Percentiles rank a stretch among this genome's conserved stretches.
phyloP scores from a whole-genome alignment of 148 eudicot genomes.

The Arbutus unedo region DNA sequence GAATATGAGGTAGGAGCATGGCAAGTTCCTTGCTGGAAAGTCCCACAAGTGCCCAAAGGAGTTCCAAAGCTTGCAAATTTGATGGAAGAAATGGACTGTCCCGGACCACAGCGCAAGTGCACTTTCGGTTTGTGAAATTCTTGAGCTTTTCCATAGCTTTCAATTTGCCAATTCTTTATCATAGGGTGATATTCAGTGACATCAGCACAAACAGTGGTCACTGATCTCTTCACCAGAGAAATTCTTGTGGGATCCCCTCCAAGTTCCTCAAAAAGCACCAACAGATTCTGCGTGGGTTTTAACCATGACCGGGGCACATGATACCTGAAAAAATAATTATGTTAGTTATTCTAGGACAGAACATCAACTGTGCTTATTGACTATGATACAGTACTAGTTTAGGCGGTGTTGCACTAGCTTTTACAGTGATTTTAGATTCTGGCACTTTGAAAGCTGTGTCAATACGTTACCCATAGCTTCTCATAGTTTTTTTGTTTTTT shows the following conservation, averaged over 20 bases:
- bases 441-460: not conserved
- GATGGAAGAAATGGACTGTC: conserved; percentile 69
- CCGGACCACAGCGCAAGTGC: conserved; percentile 55
- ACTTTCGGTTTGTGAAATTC: conserved; percentile 58
- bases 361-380: not conserved
- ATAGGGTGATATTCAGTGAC: conserved; percentile 70
- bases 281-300: conserved; percentile 64
- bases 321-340: conserved; percentile 38
- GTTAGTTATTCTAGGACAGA: not conserved
- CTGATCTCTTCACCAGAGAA: conserved; percentile 60
- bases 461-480: not conserved
- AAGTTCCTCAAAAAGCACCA: conserved; percentile 86
- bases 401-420: not conserved
- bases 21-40: conserved; percentile 64
- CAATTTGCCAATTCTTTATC: conserved; percentile 59
- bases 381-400: not conserved
- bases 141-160: conserved; percentile 46
- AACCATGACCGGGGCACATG: conserved; percentile 96
- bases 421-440: not conserved
- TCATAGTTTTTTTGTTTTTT: not conserved
- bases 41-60: conserved; percentile 81
- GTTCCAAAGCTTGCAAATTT: conserved; percentile 91
- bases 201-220: conserved; percentile 60
- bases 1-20: conserved; percentile 64
- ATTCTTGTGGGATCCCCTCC: conserved; percentile 82